Conservation (phyloP, 805 yeast species). For the Tetrapisispora taiwanensis region DNA sequence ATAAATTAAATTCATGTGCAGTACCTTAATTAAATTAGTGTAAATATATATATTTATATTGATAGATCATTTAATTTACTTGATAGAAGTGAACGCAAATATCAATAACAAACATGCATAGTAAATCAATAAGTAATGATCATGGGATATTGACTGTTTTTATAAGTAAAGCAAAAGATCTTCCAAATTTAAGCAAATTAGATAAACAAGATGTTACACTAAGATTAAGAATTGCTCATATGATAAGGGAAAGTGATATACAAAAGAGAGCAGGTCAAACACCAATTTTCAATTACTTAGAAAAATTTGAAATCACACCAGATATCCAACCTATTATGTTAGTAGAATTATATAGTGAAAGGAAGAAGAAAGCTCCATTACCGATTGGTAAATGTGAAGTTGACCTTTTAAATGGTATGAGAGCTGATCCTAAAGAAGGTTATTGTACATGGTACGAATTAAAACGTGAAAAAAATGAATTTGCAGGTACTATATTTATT, state of each 20-base stretch:
- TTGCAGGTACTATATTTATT: conserved; percentile 80
- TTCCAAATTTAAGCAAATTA: conserved; percentile 74
- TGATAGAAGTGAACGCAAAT: neutral
- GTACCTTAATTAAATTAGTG: no score
- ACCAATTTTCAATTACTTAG: conserved; percentile 77
- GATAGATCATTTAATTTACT: no score
- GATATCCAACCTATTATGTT: conserved; percentile 55
- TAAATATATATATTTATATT: no score
- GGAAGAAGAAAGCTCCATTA: conserved; percentile 80
- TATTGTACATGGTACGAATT: conserved; percentile 79
- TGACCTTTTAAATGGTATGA: conserved; percentile 64
- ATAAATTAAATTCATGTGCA: no score
- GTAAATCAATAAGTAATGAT: conserved; percentile 21
- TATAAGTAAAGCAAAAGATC: conserved; percentile 70
- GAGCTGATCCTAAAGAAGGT: conserved; percentile 59
- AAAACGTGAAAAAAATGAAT: conserved; percentile 46
- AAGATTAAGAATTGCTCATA: conserved; percentile 68
- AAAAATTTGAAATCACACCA: conserved; percentile 54
- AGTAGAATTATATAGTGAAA: conserved; percentile 56
- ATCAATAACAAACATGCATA: conserved; percentile 5
- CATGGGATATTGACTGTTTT: conserved; percentile 59
- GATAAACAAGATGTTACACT: conserved; percentile 94
- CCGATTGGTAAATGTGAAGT: conserved; percentile 75
- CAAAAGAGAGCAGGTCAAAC: conserved; percentile 88
- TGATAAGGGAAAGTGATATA: conserved; percentile 68